Evolutionary conservation across 2,329 filamentous ascomycete genomes (phyloP).

Genomic region (Pseudovirgaria hyperparasitica): DNA sequence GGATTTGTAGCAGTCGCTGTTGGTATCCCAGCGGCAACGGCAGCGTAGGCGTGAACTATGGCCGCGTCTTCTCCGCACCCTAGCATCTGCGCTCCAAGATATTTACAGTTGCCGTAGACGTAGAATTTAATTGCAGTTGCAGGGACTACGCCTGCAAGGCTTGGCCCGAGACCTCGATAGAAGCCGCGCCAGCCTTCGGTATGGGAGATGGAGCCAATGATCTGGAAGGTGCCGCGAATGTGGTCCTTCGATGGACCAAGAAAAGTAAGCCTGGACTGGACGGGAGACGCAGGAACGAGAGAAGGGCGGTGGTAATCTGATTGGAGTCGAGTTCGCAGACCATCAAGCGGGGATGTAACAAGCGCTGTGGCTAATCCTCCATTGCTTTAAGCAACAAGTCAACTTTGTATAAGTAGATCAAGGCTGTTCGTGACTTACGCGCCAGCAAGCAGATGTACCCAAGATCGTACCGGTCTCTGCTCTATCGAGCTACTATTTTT

Average conservation of each 20-base stretch:
- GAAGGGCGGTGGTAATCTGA: too few species aligned
- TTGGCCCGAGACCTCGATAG: constrained; percentile 25
- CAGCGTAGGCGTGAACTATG: constrained; percentile 20
- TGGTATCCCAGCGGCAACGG: constrained; percentile 21
- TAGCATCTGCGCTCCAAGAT: constrained; percentile 16
- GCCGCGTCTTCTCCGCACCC: constrained; percentile 18
- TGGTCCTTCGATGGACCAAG: constrained; percentile 4
- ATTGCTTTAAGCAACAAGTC: too few species aligned
- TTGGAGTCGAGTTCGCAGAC: too few species aligned
- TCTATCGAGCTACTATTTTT: too few species aligned
- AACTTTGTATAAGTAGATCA: too few species aligned
- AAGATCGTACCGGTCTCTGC: too few species aligned
- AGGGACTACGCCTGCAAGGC: constrained; percentile 25
- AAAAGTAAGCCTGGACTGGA: constrained; percentile 1
- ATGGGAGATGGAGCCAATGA: constrained; percentile 23
- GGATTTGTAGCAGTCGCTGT: constrained; percentile 26
- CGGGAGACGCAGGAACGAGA: too few species aligned
- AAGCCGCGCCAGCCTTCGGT: constrained; percentile 26
- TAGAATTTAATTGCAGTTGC: constrained; percentile 28
- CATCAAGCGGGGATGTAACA: too few species aligned
- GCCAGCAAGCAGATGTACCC: too few species aligned
- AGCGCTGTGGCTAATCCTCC: too few species aligned
- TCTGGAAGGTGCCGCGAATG: constrained; percentile 20
- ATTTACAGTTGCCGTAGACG: constrained; percentile 26
- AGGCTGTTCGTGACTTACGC: too few species aligned